A percentile compares a stretch with the other conserved stretches of the same genome.
Evolutionary conservation across 2,329 filamentous ascomycete species (phyloP).

Genomic region (Aspergillus unguis): DNA sequence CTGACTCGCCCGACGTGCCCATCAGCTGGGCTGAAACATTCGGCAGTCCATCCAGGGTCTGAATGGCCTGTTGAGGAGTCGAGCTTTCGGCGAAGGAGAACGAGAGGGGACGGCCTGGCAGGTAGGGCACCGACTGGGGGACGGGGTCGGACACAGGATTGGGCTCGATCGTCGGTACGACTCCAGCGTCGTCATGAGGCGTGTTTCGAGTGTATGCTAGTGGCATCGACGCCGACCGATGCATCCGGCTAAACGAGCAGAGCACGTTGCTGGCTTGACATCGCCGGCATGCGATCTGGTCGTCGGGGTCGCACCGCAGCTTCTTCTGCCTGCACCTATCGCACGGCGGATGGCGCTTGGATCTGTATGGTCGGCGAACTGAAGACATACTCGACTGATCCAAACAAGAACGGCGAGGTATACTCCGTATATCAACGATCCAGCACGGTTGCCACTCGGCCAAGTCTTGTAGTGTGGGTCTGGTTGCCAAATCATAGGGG

Average conservation of each 20-base stretch:
- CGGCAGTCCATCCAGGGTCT: constrained; percentile 30
- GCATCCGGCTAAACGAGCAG: constrained; percentile 2
- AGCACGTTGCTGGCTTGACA: constrained; percentile 12
- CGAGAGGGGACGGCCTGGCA: background rate
- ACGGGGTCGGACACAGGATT: background rate
- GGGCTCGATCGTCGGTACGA: background rate
- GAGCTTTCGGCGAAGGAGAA: constrained; percentile 1
- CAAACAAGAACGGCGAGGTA: too few relatives aligned
- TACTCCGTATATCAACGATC: too few relatives aligned
- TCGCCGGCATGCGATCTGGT: constrained; percentile 24
- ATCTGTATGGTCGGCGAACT: constrained; percentile 29
- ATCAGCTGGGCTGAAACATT: constrained; percentile 27
- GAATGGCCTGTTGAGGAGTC: constrained; percentile 19
- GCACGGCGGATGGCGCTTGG: constrained; percentile 33
- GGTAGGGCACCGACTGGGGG: background rate
- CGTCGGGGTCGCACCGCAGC: constrained; percentile 27
- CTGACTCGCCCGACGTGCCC: constrained; percentile 33
- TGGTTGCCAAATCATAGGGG: too few relatives aligned
- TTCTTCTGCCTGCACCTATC: constrained; percentile 34
- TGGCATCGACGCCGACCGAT: constrained; percentile 1
- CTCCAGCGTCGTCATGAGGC: background rate
- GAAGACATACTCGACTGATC: background rate
- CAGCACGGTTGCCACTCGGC: too few relatives aligned
- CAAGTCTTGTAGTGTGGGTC: too few relatives aligned
- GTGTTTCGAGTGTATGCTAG: background rate